Evolutionary conservation across 2,329 filamentous ascomycete species (phyloP).

Genomic region (Emmonsia crescens): DNA sequence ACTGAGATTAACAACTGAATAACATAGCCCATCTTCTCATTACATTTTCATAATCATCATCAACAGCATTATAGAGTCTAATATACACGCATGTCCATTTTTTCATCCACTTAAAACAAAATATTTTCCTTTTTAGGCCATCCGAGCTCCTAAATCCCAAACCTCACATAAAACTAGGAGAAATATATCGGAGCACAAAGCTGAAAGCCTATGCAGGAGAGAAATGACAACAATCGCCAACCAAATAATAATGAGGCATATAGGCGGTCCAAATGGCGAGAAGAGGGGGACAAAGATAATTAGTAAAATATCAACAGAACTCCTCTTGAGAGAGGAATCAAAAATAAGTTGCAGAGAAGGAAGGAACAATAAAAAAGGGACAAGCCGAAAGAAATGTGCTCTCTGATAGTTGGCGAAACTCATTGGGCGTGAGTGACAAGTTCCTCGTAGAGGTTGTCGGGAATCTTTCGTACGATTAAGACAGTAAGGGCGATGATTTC

Average conservation of each 20-base stretch:
- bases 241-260: neutral
- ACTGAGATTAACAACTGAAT: neutral
- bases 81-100: neutral
- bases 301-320: neutral
- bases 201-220: neutral
- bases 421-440: conserved; percentile 70
- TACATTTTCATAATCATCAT: conserved; percentile 4
- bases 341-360: neutral
- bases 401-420: neutral
- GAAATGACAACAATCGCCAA: neutral
- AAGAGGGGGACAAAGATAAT: neutral
- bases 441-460: conserved; percentile 79
- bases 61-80: neutral
- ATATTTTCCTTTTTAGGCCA: neutral
- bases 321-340: neutral
- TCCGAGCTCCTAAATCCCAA: neutral
- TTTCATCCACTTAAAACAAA: neutral
- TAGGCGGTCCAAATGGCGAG: neutral
- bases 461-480: conserved; percentile 78
- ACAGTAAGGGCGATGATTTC: conserved; percentile 77
- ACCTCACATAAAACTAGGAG: neutral
- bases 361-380: neutral
- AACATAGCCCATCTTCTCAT: neutral
- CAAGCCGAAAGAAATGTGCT: too few relatives aligned
- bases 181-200: neutral